Evolutionary conservation across 164 flowering plant species (phyloP).

Genomic region (Kalanchoe fedtschenkoi): DNA sequence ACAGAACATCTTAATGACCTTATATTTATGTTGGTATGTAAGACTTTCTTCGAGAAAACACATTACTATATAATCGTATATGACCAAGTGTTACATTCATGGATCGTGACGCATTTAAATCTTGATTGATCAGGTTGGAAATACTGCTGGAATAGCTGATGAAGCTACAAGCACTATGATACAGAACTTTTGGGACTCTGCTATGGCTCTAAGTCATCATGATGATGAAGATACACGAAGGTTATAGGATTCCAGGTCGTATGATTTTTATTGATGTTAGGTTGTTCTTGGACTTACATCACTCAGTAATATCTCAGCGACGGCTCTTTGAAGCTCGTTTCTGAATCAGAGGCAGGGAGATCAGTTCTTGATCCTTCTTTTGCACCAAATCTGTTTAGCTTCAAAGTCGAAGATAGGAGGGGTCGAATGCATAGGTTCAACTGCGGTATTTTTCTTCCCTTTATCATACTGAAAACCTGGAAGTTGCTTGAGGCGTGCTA

Average conservation of each 20-base stretch:
- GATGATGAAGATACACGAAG: conserved; percentile 78
- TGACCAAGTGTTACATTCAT: not conserved
- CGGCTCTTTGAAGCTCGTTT: conserved; percentile 67
- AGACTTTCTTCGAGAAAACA: too few species aligned
- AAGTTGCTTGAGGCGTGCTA: not conserved
- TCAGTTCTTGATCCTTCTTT: conserved; percentile 37
- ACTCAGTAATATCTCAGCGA: conserved; percentile 41
- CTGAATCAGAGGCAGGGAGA: conserved; percentile 59
- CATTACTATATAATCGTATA: not conserved
- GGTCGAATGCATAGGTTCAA: conserved; percentile 89
- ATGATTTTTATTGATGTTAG: not conserved
- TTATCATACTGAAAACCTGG: not conserved
- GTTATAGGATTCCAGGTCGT: conserved; percentile 18
- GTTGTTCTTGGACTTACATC: conserved; percentile 10
- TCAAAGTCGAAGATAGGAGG: conserved; percentile 77
- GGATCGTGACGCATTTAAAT: not conserved
- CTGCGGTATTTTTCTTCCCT: conserved; percentile 45
- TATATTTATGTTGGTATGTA: too few species aligned
- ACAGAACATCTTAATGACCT: too few species aligned
- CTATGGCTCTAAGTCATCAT: conserved; percentile 56
- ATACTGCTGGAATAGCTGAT: conserved; percentile 41
- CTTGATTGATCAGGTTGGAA: conserved; percentile 52
- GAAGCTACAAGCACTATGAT: conserved; percentile 70
- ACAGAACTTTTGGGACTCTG: conserved; percentile 97
- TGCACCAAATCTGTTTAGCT: conserved; percentile 36